Base-by-base conservation (phyloP, 495 filamentous ascomycete genomes). In the Xeromyces bisporus region DNA sequence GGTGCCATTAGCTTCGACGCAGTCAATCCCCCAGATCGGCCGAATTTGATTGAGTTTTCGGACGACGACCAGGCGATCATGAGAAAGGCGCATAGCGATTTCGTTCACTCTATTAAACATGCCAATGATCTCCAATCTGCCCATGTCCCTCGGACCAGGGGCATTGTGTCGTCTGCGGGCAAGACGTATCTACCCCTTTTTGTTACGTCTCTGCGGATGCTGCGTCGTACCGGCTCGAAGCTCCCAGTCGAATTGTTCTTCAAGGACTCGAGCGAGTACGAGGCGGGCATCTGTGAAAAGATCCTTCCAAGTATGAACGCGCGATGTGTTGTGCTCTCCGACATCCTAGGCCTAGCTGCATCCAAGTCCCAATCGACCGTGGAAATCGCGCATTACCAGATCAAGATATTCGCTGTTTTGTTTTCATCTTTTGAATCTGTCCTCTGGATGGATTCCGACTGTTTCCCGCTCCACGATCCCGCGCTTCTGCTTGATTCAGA, bases 391-490 rank as follows among this genome's bases (percentile, higher is more conserved):
- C 41, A 46, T 7, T 71, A 52, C 38, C 67, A 73, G 33, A 48
- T 65, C 37, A 70, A 70, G 39, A 35, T 47, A 2, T 49, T 71
- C 23, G 54, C 67, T 7, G 50, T 71, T 9, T 41, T 69, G 3
- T 64, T 67, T 38, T 66, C 60, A 2, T 53, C 56, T 5, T 73
- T 69, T 28, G 54, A 65, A 32, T 41, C 56, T 16, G 43, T 71
- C 6, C 56, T 73, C 18, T 66, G 65, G 41, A 47, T 71, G 28
- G 67, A 73, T 37, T 56, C 58, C 17, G 66, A 71, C 33, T 48
- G 44, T 26, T 46, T 68, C 20, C 62, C 62, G 3, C 35, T 67
- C 1, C 41, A 52, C 14, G 42, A 56, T 11, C 62, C 67, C 2
- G 49, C 53, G 8, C 3, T 27, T 6, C 38, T 69, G 5, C 52